Conservation (phyloP, 2,329 filamentous ascomycete genomes). For the Aspergillus floridensis region DNA sequence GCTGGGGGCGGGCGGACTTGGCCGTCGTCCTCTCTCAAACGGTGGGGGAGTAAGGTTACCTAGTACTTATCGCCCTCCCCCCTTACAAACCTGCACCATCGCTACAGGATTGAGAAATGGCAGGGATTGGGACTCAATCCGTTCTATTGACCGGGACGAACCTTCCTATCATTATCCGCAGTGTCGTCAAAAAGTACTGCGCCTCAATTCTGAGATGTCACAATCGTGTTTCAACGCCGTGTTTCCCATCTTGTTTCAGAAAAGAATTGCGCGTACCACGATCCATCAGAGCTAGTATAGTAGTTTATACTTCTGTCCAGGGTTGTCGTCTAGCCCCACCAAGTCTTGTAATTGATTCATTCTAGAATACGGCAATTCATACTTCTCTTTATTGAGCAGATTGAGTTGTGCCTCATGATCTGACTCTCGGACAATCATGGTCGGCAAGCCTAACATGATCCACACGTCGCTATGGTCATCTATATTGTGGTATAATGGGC, state of each 20-base stretch:
- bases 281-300: neutral
- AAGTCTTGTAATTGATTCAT: neutral
- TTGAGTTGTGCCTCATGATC: neutral
- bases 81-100: neutral
- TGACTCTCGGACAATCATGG: neutral
- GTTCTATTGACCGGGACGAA: neutral
- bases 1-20: neutral
- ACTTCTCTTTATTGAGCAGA: neutral
- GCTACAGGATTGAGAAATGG: neutral
- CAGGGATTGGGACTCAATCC: neutral
- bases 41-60: neutral
- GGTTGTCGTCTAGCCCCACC: too few relatives aligned
- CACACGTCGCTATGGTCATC: too few relatives aligned
- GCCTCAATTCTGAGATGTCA: neutral
- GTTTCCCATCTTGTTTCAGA: neutral
- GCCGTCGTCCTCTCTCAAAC: neutral
- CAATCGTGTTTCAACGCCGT: neutral
- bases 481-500: too few relatives aligned
- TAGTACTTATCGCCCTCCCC: too few relatives aligned
- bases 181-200: neutral
- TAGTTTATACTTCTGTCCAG: too few relatives aligned
- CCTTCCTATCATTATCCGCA: neutral
- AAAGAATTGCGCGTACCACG: neutral
- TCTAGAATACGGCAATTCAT: neutral
- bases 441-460: neutral